These are phyloP conservation scores for Tremellales sp. DNA, from an alignment of 1,284 basidiomycete genomes.

Conservation along the genomic window DNA sequence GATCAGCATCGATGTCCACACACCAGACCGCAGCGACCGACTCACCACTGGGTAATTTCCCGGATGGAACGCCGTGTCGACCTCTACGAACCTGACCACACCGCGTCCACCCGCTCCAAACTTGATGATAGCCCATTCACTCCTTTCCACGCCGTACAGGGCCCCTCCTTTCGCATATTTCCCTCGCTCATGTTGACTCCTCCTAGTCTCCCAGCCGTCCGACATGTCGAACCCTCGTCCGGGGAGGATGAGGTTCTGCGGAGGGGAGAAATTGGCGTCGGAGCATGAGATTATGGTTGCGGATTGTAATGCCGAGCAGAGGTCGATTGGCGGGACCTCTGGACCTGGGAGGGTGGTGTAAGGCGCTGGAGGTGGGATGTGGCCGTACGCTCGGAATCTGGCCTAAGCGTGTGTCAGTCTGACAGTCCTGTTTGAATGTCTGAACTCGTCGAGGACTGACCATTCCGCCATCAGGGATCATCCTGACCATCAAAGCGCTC, in stretches of 20 bases:
- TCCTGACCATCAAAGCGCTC: constrained; percentile 86
- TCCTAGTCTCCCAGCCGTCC: constrained; percentile 97
- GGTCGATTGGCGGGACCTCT: constrained; percentile 57
- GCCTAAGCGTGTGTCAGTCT: constrained; percentile 54
- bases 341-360: constrained; percentile 52
- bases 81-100: constrained; percentile 70
- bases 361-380: constrained; percentile 56
- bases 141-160: constrained; percentile 59
- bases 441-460: constrained; percentile 53
- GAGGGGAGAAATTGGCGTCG: constrained; percentile 93
- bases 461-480: constrained; percentile 96
- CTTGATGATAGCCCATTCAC: constrained; percentile 86
- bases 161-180: constrained; percentile 47
- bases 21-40: too few species aligned
- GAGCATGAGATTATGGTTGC: constrained; percentile 57
- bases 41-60: constrained; percentile 87
- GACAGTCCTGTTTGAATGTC: neutral
- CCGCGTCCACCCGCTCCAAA: constrained; percentile 64
- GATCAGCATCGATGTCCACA: constrained; percentile 11
- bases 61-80: constrained; percentile 93
- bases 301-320: constrained; percentile 86
- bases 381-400: constrained; percentile 81
- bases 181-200: constrained; percentile 67
- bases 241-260: constrained; percentile 84
- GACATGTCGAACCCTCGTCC: constrained; percentile 90